Evolutionary conservation across 805 yeast species (phyloP), one percentile per base, ranked within the genome.

Genomic region (Tetrapisispora phaffii): DNA sequence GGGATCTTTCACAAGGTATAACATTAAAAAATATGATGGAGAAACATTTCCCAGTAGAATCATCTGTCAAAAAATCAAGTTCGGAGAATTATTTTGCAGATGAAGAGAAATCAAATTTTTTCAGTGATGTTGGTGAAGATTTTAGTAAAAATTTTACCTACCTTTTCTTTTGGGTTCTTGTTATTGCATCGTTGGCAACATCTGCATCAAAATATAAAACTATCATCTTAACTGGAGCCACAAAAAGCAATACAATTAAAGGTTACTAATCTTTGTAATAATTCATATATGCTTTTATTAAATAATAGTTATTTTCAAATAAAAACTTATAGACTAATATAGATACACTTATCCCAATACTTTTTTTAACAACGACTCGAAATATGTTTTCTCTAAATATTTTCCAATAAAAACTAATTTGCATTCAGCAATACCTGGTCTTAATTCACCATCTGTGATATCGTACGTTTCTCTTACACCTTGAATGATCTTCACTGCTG

Each of bases 391-490:
- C 15, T 63, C 58, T 29, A 85, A 61, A 39, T 75, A 71, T 60
- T 84, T 82, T 1, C 96, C 96, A 34, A 86, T 86, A 12, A 86
- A 67, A 1, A 86, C 89, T 23, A 86, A 50, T 62, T 82, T 85
- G 47, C 82, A 78, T 26, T 60, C 48, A 0, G 53, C 55, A 2
- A 69, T 59, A 16, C 41, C 41, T 2, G 41, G 31, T 10, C 43
- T 33, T 0, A 67, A 72, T 4, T 19, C 41, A 4, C 70, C 69
- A 13, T 75, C 79, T 4, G 81, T 71, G 2, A 86, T 69, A 50
- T 93, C 98, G 63, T 87, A 93, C 0, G 95, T 87, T 45, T 88
- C 93, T 48, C 97, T 72, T 0, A 93, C 98, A 12, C 95, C 97
- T 61, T 93, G 98, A 10, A 93, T 66, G 7, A 88, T 84, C 50